A percentile compares a stretch with the other conserved stretches of the same genome.
phyloP scores from a whole-genome alignment of 2,329 filamentous ascomycete species.

The Aspergillus costaricaensis region DNA sequence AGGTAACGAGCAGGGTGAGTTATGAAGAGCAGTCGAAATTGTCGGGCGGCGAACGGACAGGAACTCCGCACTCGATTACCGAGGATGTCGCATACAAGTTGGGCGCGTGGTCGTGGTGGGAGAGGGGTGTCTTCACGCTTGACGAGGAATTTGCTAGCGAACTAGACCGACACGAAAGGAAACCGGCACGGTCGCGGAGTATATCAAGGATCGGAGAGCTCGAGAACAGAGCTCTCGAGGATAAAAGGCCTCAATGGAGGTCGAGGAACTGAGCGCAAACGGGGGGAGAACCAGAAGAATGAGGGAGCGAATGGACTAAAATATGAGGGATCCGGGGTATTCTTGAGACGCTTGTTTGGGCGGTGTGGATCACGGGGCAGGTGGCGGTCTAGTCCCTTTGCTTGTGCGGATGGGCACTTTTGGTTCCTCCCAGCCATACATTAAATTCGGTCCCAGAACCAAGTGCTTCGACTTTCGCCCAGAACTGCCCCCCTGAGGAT shows the following conservation, averaged over 20 bases:
- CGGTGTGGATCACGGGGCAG: slow-evolving; percentile 27
- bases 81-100: slow-evolving; percentile 20
- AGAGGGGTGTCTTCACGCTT: neutral
- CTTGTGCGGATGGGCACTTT: neutral
- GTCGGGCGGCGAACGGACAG: neutral
- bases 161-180: neutral
- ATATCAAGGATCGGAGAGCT: neutral
- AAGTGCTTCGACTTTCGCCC: neutral
- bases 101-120: slow-evolving; percentile 13
- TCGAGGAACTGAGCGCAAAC: neutral
- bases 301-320: neutral
- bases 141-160: neutral
- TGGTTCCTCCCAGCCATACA: slow-evolving; percentile 3
- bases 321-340: slow-evolving; percentile 10
- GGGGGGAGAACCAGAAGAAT: neutral
- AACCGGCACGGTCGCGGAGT: neutral
- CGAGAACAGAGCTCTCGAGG: neutral
- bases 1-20: neutral
- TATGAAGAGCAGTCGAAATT: neutral
- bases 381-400: slow-evolving; percentile 11
- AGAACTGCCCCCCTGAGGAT: slow-evolving; percentile 3
- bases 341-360: slow-evolving; percentile 14
- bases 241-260: slow-evolving; percentile 1
- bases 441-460: neutral
- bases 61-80: neutral